A percentile compares a stretch with the other conserved stretches of the same genome.
Evolutionary conservation across 768 basidiomycete species (phyloP).

Genomic region (Tulasnella sp.): DNA sequence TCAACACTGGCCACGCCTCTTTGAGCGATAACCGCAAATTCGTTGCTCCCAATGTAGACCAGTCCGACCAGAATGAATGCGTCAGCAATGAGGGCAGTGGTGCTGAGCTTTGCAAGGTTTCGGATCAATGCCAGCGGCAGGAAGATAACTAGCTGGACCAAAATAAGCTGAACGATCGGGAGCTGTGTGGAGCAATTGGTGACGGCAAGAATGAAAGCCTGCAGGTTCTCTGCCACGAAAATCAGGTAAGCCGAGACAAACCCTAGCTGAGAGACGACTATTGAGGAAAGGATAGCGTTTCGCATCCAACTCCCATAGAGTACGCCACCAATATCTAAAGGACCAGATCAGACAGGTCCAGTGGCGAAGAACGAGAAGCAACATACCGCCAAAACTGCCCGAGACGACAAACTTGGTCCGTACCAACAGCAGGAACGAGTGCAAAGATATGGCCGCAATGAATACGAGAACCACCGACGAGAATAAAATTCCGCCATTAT

Average conservation of each 20-base stretch:
- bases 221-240: conserved; percentile 87
- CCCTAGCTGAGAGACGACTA: conserved; percentile 81
- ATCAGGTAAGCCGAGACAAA: conserved; percentile 90
- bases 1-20: conserved; percentile 71
- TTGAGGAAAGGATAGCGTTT: conserved; percentile 75
- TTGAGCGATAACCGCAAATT: conserved; percentile 56
- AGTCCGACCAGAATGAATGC: conserved; percentile 87
- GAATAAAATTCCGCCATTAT: conserved; percentile 91
- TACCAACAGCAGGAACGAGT: conserved; percentile 88
- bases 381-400: conserved; percentile 82
- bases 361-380: background rate
- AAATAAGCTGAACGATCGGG: conserved; percentile 67
- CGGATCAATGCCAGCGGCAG: conserved; percentile 83
- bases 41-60: conserved; percentile 81
- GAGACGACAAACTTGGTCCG: conserved; percentile 80
- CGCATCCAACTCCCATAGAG: conserved; percentile 94
- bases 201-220: conserved; percentile 77
- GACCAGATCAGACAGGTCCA: background rate
- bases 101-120: conserved; percentile 89
- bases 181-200: conserved; percentile 63
- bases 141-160: conserved; percentile 77
- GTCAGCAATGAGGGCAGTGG: conserved; percentile 87
- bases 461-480: conserved; percentile 65
- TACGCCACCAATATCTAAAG: conserved; percentile 79
- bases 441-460: conserved; percentile 81